These are phyloP conservation scores for Lobosporangium transversale DNA, from an alignment of 192 early-diverging fungal species.

Conservation along the genomic window DNA sequence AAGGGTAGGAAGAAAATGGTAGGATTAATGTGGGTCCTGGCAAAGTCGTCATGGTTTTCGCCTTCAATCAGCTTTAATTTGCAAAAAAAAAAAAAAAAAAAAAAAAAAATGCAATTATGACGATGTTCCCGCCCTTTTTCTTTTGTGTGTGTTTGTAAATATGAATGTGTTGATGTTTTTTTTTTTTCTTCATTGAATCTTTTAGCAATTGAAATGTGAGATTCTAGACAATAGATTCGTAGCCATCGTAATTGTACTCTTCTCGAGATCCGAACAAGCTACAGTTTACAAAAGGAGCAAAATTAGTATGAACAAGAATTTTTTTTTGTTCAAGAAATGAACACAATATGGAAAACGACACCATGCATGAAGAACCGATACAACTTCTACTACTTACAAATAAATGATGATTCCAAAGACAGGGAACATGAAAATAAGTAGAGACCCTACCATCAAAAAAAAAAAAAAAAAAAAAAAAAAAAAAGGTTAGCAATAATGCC, in stretches of 20 bases:
- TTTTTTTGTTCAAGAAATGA: neutral
- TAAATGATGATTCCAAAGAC: slow-evolving; percentile 65
- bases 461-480: too few relatives aligned
- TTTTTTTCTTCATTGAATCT: too few relatives aligned
- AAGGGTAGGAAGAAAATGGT: too few relatives aligned
- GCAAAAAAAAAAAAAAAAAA: neutral
- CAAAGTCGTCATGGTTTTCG: too few relatives aligned
- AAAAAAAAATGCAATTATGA: too few relatives aligned
- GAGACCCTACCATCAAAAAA: slow-evolving; percentile 50
- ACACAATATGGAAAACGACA: neutral
- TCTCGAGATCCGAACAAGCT: slow-evolving; percentile 32
- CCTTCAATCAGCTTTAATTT: neutral
- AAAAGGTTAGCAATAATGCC: neutral
- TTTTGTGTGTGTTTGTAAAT: too few relatives aligned
- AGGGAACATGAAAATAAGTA: slow-evolving; percentile 71
- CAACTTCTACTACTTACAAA: slow-evolving; percentile 75
- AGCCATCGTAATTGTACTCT: slow-evolving; percentile 19
- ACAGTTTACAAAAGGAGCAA: neutral
- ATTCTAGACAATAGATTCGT: slow-evolving; percentile 22
- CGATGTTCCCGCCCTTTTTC: too few relatives aligned
- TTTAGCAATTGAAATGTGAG: too few relatives aligned
- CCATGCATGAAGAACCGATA: neutral
- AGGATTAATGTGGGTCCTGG: too few relatives aligned
- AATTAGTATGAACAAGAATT: neutral
- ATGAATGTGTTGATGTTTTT: too few relatives aligned